Evolutionary conservation across 306 rosid genomes (phyloP).

Genomic region (Vicia villosa): DNA sequence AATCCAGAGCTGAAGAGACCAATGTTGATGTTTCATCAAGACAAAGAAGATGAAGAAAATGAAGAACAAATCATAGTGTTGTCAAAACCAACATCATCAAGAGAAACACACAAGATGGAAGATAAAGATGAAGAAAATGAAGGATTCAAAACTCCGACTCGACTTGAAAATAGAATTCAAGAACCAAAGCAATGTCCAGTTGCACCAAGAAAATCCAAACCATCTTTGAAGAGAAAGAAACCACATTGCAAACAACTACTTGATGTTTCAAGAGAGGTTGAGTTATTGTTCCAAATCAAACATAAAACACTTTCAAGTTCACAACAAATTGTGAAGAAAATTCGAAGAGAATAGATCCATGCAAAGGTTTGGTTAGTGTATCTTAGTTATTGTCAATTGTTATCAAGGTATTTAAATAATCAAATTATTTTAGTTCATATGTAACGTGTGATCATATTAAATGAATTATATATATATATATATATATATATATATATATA

Average conservation of each 20-base stretch:
- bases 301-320: conserved; percentile 26
- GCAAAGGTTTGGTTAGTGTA: conserved; percentile 21
- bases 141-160: conserved; percentile 67
- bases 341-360: conserved; percentile 34
- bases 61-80: conserved; percentile 9
- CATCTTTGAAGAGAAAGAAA: conserved; percentile 43
- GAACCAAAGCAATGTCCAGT: conserved; percentile 52
- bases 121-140: too few species aligned
- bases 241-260: conserved; percentile 28
- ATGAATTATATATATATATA: background rate
- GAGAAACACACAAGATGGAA: background rate
- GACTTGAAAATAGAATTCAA: conserved; percentile 51
- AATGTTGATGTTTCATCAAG: background rate
- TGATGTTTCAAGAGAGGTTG: conserved; percentile 41
- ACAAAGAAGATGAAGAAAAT: background rate
- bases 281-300: conserved; percentile 39
- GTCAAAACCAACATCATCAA: conserved; percentile 8
- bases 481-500: too few species aligned
- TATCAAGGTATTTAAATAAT: background rate
- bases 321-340: conserved; percentile 39
- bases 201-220: conserved; percentile 53
- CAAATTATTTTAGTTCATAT: background rate
- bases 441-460: background rate
- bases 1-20: conserved; percentile 8
- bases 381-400: background rate